Evolutionary conservation across 768 basidiomycete genomes (phyloP).

Genomic region (Leucogyrophana mollusca): DNA sequence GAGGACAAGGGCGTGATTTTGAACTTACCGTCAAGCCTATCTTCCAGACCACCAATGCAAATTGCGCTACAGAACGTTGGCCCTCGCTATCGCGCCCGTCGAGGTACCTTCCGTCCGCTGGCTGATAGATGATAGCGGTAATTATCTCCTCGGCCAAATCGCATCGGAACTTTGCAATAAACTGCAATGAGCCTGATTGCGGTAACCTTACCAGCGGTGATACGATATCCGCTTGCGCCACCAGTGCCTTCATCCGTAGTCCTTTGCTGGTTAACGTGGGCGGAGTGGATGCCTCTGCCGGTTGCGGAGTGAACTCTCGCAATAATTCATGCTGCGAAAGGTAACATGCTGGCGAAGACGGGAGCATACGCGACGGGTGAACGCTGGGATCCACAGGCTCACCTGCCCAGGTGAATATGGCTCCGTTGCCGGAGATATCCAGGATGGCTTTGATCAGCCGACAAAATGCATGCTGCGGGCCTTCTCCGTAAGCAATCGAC

Average conservation of each 20-base stretch:
- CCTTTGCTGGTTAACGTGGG: background rate
- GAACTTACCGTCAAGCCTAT: too few relatives aligned
- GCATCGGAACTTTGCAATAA: too few relatives aligned
- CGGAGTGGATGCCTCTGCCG: background rate
- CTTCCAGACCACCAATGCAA: too few relatives aligned
- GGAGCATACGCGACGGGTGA: background rate
- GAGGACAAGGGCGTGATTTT: too few relatives aligned
- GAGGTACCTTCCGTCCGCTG: too few relatives aligned
- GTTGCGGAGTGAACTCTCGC: too few relatives aligned
- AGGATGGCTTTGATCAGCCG: background rate
- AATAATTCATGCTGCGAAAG: background rate
- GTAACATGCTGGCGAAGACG: conserved; percentile 1
- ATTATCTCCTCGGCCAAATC: too few relatives aligned
- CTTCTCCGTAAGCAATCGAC: conserved; percentile 11
- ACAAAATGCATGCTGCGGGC: background rate
- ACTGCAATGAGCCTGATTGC: too few relatives aligned
- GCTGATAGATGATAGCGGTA: too few relatives aligned
- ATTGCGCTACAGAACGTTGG: too few relatives aligned
- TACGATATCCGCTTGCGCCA: background rate
- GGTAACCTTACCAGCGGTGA: too few relatives aligned
- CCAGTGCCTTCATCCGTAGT: background rate
- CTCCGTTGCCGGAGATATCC: background rate
- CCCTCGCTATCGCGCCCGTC: too few relatives aligned
- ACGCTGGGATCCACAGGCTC: background rate
- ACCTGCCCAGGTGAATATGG: background rate